Conservation (phyloP, 2,329 filamentous ascomycete genomes). For the Fusarium foetens region DNA sequence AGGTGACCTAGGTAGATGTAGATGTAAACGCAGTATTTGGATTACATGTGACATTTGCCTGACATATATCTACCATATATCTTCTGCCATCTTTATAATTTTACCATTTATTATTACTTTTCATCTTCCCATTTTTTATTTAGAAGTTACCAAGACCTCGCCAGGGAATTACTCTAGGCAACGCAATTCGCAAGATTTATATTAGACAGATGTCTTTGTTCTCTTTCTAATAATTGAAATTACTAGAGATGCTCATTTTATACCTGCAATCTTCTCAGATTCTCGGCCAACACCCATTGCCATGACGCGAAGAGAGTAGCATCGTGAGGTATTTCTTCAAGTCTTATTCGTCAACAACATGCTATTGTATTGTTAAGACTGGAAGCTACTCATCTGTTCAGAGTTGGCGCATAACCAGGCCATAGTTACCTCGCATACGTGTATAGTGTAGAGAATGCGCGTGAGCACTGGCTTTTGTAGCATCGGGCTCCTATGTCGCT, state of each 20-base stretch:
- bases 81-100: conserved; percentile 9
- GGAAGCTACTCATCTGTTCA: too few species aligned
- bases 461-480: too few species aligned
- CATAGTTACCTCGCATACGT: too few species aligned
- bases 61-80: neutral
- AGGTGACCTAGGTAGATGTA: neutral
- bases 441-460: too few species aligned
- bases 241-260: accelerated
- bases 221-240: accelerated
- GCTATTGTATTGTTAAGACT: too few species aligned
- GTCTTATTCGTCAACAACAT: neutral
- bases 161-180: accelerated
- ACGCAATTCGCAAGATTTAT: too few species aligned
- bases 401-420: too few species aligned
- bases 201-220: too few species aligned
- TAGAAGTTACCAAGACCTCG: accelerated
- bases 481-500: too few species aligned
- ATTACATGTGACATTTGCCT: neutral
- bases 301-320: conserved; percentile 4
- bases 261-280: conserved; percentile 3
- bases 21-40: neutral
- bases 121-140: accelerated
- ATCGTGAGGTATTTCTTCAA: conserved; percentile 18
- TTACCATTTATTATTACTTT: neutral
- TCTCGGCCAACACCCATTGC: neutral